Percentiles rank a stretch among this genome's conserved stretches.
phyloP scores from a whole-genome alignment of 371 early-diverging fungal species.

The Mucor irregularis region DNA sequence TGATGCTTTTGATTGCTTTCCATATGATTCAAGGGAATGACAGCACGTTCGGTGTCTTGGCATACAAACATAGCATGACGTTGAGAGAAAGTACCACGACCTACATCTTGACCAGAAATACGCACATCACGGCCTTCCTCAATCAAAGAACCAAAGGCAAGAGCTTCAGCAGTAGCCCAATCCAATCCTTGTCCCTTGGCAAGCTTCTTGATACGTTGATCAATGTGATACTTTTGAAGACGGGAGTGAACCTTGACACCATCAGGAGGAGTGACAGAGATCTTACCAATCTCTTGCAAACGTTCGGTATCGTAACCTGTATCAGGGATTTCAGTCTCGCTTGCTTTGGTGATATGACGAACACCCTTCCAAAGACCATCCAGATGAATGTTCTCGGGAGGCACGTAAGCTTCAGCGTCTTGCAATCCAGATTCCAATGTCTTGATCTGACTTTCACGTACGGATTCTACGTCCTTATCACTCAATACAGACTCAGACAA shows the following conservation, averaged over 20 bases:
- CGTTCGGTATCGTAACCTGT: conserved; percentile 64
- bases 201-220: conserved; percentile 72
- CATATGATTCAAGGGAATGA: conserved; percentile 82
- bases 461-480: conserved; percentile 45
- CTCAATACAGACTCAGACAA: conserved; percentile 40
- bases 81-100: conserved; percentile 97
- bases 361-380: conserved; percentile 74
- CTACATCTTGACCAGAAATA: conserved; percentile 97
- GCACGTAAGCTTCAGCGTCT: conserved; percentile 47
- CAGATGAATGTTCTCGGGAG: conserved; percentile 53
- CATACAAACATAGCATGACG: conserved; percentile 93
- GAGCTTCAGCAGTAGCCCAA: conserved; percentile 96
- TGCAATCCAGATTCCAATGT: conserved; percentile 64
- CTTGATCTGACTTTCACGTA: conserved; percentile 57
- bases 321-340: conserved; percentile 13
- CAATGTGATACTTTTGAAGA: conserved; percentile 86
- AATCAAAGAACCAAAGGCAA: conserved; percentile 90
- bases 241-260: conserved; percentile 82
- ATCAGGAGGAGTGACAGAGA: conserved; percentile 69
- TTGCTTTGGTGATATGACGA: conserved; percentile 33
- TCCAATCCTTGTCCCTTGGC: conserved; percentile 77
- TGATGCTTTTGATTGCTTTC: conserved; percentile 35
- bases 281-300: conserved; percentile 69
- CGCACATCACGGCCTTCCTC: conserved; percentile 85
- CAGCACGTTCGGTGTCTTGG: conserved; percentile 73